Percentiles rank a stretch among this genome's conserved stretches.
phyloP scores from a whole-genome alignment of 495 filamentous ascomycete species.

The Clohesyomyces aquaticus region DNA sequence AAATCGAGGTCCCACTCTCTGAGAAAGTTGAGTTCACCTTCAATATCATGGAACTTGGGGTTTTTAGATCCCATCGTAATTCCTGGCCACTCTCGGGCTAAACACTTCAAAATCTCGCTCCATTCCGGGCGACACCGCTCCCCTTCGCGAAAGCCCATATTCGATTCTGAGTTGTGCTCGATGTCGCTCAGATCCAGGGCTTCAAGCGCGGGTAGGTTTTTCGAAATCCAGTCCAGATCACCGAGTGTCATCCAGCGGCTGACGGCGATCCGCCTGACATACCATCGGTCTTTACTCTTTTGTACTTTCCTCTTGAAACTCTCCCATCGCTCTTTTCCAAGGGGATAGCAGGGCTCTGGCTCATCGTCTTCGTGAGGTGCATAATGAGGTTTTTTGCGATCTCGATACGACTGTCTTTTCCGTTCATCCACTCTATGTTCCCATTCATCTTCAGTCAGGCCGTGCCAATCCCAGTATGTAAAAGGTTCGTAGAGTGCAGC shows the following conservation, averaged over 20 bases:
- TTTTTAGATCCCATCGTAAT: no score
- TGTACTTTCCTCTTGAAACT: conserved; percentile 9
- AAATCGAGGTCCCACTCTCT: conserved; percentile 12
- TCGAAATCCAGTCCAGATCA: conserved; percentile 25
- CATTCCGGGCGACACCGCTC: background rate
- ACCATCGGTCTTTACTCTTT: background rate
- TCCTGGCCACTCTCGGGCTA: no score
- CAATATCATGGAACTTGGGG: background rate
- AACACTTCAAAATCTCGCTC: background rate
- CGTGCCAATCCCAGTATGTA: conserved; percentile 34
- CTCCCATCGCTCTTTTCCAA: conserved; percentile 14
- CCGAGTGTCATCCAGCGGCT: conserved; percentile 25
- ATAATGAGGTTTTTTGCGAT: conserved; percentile 1
- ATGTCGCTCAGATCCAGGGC: conserved; percentile 32
- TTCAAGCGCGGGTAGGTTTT: conserved; percentile 12
- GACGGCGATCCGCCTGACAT: conserved; percentile 28
- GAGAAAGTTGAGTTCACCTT: conserved; percentile 26
- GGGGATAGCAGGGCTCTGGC: no score
- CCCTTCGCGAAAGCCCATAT: background rate
- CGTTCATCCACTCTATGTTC: background rate
- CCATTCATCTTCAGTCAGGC: background rate
- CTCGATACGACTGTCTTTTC: conserved; percentile 19
- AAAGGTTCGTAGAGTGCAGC: conserved; percentile 26
- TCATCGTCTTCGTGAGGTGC: no score
- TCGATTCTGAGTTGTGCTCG: background rate